Percentiles rank a stretch among this genome's conserved stretches.
Conservation (phyloP, 768 basidiomycete species). For the Lactifluus piperatus region DNA sequence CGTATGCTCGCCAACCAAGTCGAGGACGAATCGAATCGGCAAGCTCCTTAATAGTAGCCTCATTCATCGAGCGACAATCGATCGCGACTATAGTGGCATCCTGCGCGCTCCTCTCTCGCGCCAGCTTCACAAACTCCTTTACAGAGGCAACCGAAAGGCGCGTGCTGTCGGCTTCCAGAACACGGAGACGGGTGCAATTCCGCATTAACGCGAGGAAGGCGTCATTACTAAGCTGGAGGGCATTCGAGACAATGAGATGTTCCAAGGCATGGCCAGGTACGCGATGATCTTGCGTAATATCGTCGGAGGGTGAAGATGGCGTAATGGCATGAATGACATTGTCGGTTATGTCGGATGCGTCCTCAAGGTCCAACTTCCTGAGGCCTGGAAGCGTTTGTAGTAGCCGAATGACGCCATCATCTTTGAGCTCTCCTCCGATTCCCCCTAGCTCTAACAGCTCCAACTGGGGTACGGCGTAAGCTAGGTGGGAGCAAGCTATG, state of each 20-base stretch:
- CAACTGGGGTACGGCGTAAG: conserved; percentile 58
- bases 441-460: conserved; percentile 75
- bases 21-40: conserved; percentile 52
- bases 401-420: conserved; percentile 66
- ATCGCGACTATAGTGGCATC: conserved; percentile 58
- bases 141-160: conserved; percentile 53
- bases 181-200: conserved; percentile 49
- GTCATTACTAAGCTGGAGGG: conserved; percentile 52
- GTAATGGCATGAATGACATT: conserved; percentile 58
- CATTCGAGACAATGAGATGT: conserved; percentile 62
- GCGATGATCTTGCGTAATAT: conserved; percentile 15
- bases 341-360: conserved; percentile 68
- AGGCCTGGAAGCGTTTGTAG: conserved; percentile 63
- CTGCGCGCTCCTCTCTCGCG: conserved; percentile 36
- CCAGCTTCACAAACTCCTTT: conserved; percentile 56
- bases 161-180: conserved; percentile 77
- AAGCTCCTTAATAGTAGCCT: conserved; percentile 55
- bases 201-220: conserved; percentile 57
- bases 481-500: conserved; percentile 62
- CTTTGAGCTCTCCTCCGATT: conserved; percentile 57
- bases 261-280: conserved; percentile 55
- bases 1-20: conserved; percentile 65
- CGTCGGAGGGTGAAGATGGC: conserved; percentile 28
- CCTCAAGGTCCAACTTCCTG: conserved; percentile 77
- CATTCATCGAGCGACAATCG: conserved; percentile 67